phyloP scores from a whole-genome alignment of 2,329 filamentous ascomycete species.

The Chaetothyriales sp. region DNA sequence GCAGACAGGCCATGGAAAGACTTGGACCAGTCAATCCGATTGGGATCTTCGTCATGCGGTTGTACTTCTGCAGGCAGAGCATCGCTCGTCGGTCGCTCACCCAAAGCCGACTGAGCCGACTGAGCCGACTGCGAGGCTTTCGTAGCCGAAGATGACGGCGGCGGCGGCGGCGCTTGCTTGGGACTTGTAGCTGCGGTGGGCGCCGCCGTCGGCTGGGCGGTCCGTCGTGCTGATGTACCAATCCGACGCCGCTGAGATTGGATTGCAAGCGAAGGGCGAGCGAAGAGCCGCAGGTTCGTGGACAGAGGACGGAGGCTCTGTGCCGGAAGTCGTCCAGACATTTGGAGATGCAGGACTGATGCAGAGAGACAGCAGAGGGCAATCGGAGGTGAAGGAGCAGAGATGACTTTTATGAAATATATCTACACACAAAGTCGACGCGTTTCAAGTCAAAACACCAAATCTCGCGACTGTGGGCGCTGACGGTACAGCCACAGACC shows the following conservation, averaged over 20 bases:
- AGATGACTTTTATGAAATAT: neutral
- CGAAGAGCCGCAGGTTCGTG: neutral
- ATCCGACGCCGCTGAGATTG: constrained; percentile 16
- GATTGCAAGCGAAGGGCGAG: neutral
- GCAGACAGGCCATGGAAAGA: constrained; percentile 69
- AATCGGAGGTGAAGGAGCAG: neutral
- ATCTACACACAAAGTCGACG: neutral
- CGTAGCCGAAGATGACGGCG: constrained; percentile 4
- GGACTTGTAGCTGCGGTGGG: constrained; percentile 2
- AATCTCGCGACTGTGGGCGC: constrained; percentile 8
- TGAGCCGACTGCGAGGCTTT: constrained; percentile 5
- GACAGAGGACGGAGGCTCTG: neutral
- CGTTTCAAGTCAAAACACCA: constrained; percentile 6
- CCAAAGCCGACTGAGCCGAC: constrained; percentile 23
- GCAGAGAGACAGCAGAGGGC: neutral
- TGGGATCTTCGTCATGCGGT: constrained; percentile 31
- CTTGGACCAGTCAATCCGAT: constrained; percentile 61
- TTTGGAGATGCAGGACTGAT: neutral
- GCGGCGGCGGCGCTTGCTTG: constrained; percentile 1
- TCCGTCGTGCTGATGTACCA: constrained; percentile 3
- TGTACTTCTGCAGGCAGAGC: too few relatives aligned
- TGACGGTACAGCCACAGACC: neutral
- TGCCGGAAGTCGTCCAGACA: neutral
- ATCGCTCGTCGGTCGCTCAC: constrained; percentile 24
- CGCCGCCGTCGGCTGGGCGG: constrained; percentile 3